Evolutionary conservation across 495 filamentous ascomycete species (phyloP).

Genomic region (Beverwykella pulmonaria): DNA sequence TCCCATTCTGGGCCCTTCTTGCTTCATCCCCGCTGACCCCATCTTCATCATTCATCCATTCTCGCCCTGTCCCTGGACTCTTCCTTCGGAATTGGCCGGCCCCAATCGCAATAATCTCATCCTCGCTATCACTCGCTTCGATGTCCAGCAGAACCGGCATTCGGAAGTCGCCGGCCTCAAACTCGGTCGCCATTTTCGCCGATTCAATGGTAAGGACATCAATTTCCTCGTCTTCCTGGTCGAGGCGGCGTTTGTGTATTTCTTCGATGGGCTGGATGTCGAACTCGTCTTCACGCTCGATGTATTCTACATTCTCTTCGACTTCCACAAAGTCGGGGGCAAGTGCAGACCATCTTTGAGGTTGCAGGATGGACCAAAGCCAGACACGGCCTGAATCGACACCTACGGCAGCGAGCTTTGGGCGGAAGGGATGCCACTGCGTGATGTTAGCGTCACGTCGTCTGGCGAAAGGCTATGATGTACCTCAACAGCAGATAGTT

Average conservation of each 20-base stretch:
- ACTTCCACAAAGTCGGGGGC: constrained; percentile 97
- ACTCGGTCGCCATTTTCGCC: constrained; percentile 58
- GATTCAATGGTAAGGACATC: constrained; percentile 81
- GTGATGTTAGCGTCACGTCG: constrained; percentile 4
- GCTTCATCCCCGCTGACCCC: constrained; percentile 51
- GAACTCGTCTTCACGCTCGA: constrained; percentile 95
- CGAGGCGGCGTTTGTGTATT: constrained; percentile 84
- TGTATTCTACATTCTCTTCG: constrained; percentile 96
- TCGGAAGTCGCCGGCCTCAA: constrained; percentile 66
- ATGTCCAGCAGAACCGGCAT: constrained; percentile 89
- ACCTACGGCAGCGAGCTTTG: constrained; percentile 85
- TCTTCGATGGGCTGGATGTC: constrained; percentile 96
- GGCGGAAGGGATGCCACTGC: constrained; percentile 86
- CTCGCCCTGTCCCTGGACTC: constrained; percentile 62
- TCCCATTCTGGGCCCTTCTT: constrained; percentile 34
- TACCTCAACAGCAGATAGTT: constrained; percentile 83
- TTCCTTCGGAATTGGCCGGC: constrained; percentile 81
- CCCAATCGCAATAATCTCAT: constrained; percentile 84
- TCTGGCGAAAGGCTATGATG: not conserved
- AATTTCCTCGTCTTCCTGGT: constrained; percentile 85
- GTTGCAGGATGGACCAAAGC: constrained; percentile 88
- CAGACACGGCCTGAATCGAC: constrained; percentile 87
- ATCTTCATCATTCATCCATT: constrained; percentile 55
- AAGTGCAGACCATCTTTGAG: constrained; percentile 94
- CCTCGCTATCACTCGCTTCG: constrained; percentile 75